Evolutionary conservation across 345 rosid genomes (phyloP), one percentile per base, ranked within the genome.

Genomic region (Brassica incana): DNA sequence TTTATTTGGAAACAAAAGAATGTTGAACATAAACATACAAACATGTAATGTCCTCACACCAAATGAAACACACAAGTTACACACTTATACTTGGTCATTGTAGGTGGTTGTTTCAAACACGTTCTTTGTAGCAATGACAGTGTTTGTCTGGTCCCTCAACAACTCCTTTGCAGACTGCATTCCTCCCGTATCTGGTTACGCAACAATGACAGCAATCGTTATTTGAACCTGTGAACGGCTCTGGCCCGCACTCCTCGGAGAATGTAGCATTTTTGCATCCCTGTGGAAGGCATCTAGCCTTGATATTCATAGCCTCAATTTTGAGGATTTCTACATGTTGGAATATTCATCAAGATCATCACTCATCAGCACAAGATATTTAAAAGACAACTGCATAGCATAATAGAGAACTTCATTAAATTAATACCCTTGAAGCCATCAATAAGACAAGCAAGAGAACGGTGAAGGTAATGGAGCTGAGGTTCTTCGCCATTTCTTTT

Each of bases 121-220:
- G 33, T 63, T 63, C 67, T 63, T 64, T 64, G 43, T 64, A 64
- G 67, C 67, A 64, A 32, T 64, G 67, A 4, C 67, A 64, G 20
- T 64, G 67, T 32, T 32, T 64, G 20, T n/a, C 20, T 1, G 18
- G 10, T 63, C 67, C 67, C 67, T 62, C 67, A 14, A 62, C 38
- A 62, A 62, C 67, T 30, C 67, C 67, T 63, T 62, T 62, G 12
- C 66, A 62, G 36, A 62, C 66, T 11, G 20, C 23, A 1, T 64
- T 0, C 20, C 40, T 64, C 43, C 67, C 67, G 5, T 64, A 64
- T 64, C n/a, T 64, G 20, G 23, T 2, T 5, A 64, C 40, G 43
- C 67, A 64, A n/a, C 67, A 64, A 20, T 64, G 67, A 7, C 67
- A 64, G 14, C 67, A 64, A 32, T 64, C 40, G 40, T 64, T 64